Evolutionary conservation across 2,329 filamentous ascomycete species (phyloP), one percentile per base, ranked within the genome.

Genomic region (Venturia pyrina): DNA sequence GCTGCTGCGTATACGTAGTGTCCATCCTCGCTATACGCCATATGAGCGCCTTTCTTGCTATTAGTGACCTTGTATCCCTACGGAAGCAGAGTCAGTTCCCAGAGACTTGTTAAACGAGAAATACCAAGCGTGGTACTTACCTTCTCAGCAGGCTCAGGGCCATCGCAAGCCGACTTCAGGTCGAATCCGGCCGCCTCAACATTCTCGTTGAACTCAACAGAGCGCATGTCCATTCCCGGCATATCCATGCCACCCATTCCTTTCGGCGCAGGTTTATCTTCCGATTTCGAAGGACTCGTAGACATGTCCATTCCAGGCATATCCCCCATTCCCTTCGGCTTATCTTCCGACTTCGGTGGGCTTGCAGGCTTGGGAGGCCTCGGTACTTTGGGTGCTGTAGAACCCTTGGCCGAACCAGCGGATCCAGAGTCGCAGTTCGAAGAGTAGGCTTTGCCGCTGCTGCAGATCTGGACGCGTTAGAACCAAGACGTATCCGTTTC

Each of bases 1-100:
- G 48, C 63, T 19, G 63, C 63, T 15, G 63, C 63, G 17, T 60
- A 21, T 2, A 60, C 57, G 15, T 59, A 65, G n/a, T 57, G 13
- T 7, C 48, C 63, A 57, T 65, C 63, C 11, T 44, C 48, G 37
- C 34, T 57, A 24, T 65, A 65, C n/a, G 37, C 21, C 59, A 62
- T 41, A 28, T 62, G 32, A 24, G 37, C 32, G 40, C 34, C 46
- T 50, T 50, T 50, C 37, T 65, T 40, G 17, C 43, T 40, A 2
- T 40, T 2, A 15, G 32, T 57, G 21, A 43, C 63, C 24, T 44
- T 44, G 19, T 65, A 50, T 3, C 50, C 63, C 57, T 50, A 28
- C 1, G 46, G 2, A 50, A 50, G 44, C 19, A n/a, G 21, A 13
- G 21, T 50, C 46, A 50, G 21, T 24, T 21, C 1, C 21, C 19